A percentile compares a stretch with the other conserved stretches of the same genome.
Evolutionary conservation across 257 asterid species (phyloP).

Genomic region (Gentiana dahurica): DNA sequence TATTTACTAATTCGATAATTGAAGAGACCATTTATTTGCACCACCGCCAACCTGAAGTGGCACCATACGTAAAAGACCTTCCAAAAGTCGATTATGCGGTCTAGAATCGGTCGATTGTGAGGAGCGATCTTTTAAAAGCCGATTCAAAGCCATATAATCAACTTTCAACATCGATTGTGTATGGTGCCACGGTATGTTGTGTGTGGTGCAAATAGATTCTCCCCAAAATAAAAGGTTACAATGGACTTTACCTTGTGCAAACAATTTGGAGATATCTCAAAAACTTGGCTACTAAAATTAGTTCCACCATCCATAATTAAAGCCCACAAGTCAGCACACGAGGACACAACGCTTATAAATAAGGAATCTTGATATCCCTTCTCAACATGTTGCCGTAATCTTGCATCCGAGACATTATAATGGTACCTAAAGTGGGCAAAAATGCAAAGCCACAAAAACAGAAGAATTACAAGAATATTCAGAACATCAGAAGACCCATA

Average conservation of each 20-base stretch:
- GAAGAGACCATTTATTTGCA: not conserved
- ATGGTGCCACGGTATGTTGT: no score
- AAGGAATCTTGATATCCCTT: slow-evolving; percentile 34
- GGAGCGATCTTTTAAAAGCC: no score
- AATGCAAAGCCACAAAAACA: no score
- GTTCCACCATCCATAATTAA: slow-evolving; percentile 45
- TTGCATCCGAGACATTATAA: slow-evolving; percentile 32
- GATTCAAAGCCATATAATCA: no score
- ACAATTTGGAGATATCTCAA: slow-evolving; percentile 27
- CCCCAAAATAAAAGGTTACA: no score
- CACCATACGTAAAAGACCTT: no score
- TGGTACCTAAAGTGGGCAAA: slow-evolving; percentile 23
- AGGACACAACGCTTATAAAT: slow-evolving; percentile 35
- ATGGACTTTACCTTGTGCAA: slow-evolving; percentile 28
- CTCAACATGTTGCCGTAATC: slow-evolving; percentile 35
- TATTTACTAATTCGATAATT: not conserved
- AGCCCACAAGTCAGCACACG: slow-evolving; percentile 44
- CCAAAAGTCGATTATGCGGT: no score
- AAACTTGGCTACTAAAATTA: slow-evolving; percentile 29
- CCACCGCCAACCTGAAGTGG: no score
- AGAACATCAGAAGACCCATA: not conserved
- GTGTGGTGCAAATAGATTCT: no score
- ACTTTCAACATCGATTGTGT: no score
- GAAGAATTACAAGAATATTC: not conserved
- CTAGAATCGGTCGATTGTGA: no score